Evolutionary conservation across 2,329 filamentous ascomycete species (phyloP), one percentile per base, ranked within the genome.

Genomic region (Harringtonia lauricola): DNA sequence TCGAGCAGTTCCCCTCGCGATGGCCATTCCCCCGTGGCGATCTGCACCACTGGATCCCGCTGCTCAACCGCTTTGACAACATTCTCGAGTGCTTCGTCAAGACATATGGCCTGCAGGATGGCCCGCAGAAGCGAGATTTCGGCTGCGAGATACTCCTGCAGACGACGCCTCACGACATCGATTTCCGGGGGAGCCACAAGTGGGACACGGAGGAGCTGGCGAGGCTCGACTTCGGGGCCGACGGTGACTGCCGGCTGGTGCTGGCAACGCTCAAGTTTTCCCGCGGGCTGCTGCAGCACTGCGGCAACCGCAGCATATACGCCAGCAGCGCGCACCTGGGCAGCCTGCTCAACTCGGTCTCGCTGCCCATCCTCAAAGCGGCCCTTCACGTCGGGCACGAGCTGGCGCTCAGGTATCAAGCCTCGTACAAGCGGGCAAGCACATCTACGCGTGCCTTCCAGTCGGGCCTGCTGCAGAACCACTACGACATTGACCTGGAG

Each of bases 1-100:
- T 98, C 51, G 72, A 74, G 54, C 76, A 74, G 44, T 96, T 96
- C 59, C 88, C 90, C 46, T 81, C 81, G 51, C 73, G 82, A 73
- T 98, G 92, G 92, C 88, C 89, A 2, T 94, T 96, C 57, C 90
- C 90, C 33, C 79, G 90, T 60, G 94, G 92, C 48, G 92, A 98
- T 61, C 70, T 96, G 26, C 96, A 96, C 60, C 90, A 98, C 70
- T 98, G 94, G 94, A 95, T 98, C 52, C 82, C 86, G 24, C 74
- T 95, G 21, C 67, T 98, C 47, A 94, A 98, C 62, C 82, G 88
- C 46, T 96, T 98, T 63, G 92, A 98, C 63, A 78, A 76, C 56
- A 80, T 96, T 51, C 68, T 98, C 34, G 86, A 94, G 54, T 70
- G 78, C 33, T 88, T 94, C 60, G 87, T 81, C 61, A 72, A 76